phyloP scores from a whole-genome alignment of 495 filamentous ascomycete species.

The Clohesyomyces aquaticus region DNA sequence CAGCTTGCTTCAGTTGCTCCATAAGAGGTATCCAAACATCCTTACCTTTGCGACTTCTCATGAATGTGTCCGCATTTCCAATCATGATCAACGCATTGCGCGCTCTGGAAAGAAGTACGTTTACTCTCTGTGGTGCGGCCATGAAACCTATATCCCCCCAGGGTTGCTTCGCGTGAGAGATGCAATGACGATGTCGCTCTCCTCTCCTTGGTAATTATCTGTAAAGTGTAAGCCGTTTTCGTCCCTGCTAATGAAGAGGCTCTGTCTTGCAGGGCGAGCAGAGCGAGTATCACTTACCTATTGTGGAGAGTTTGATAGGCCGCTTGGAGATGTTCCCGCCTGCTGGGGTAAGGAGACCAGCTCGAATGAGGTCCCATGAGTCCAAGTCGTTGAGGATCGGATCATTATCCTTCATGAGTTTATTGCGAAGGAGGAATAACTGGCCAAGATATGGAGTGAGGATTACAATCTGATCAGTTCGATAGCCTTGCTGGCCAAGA shows the following conservation, averaged over 20 bases:
- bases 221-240: slow-evolving; percentile 9
- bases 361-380: slow-evolving; percentile 65
- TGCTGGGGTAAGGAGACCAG: slow-evolving; percentile 63
- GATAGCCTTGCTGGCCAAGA: slow-evolving; percentile 76
- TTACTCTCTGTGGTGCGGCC: slow-evolving; percentile 66
- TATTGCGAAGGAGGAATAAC: slow-evolving; percentile 59
- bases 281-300: slow-evolving; percentile 52
- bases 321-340: slow-evolving; percentile 57
- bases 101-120: slow-evolving; percentile 74
- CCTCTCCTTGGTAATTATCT: slow-evolving; percentile 85
- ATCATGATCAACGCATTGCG: slow-evolving; percentile 70
- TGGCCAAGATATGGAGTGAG: slow-evolving; percentile 68
- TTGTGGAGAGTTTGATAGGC: slow-evolving; percentile 64
- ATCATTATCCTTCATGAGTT: slow-evolving; percentile 60
- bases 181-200: slow-evolving; percentile 73
- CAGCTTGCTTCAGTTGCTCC: slow-evolving; percentile 56
- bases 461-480: slow-evolving; percentile 66
- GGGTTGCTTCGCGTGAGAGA: slow-evolving; percentile 70
- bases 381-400: slow-evolving; percentile 73
- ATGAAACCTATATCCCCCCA: slow-evolving; percentile 74
- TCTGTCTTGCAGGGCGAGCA: no score
- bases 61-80: slow-evolving; percentile 71
- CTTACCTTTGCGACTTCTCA: slow-evolving; percentile 62
- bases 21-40: slow-evolving; percentile 63
- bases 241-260: background rate